Base-by-base conservation (phyloP, 768 basidiomycete genomes). In the Glaciozyma martinii region DNA sequence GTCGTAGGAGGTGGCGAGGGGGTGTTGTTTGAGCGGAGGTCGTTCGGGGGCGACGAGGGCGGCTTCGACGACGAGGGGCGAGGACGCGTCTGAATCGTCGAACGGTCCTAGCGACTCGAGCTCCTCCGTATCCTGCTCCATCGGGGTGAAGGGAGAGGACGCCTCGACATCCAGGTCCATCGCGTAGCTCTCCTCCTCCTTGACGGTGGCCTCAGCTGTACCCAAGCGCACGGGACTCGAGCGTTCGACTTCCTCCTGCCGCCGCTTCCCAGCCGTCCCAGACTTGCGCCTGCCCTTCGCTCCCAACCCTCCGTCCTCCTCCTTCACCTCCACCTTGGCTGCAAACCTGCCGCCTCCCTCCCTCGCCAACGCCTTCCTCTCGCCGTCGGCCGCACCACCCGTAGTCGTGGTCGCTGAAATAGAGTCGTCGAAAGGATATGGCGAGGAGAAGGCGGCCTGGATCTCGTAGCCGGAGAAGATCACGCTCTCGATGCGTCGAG, bases 381-480 rank as follows among this genome's bases (percentile, higher is more conserved):
- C 46, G 46, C 16, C 42, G 21, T 53, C 63, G 18, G 32, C 3
- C 9, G 25, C 47, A 19, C 27, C 29, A 15, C 32, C 18, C 57
- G 0, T 27, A 10, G 63, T n/a, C 25, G 57, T 32, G 19, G 30
- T 43, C 3, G 27, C 52, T 40, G 29, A 63, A 16, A 29, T 21
- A 21, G 55, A 29, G 10, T 70, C 68, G 29, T 66, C 65, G 52
- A 66, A 59, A 25, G 68, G 68, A 30, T 70, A 70, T 3, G 65
- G 65, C 42, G 64, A 62, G 3, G 32, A 21, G 60, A 46, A 70
- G 32, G 56, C 56, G 3, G 60, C 62, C 21, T 37, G 56, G 49
- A 70, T 66, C 54, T 70, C 66, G 62, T 66, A 70, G 18, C 60
- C 62, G 25, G 61, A 57, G 60, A 66, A 70, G 25, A 70, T 42